A percentile compares a stretch with the other conserved stretches of the same genome.
phyloP scores from a whole-genome alignment of 768 basidiomycete genomes.

The Suillus plorans region DNA sequence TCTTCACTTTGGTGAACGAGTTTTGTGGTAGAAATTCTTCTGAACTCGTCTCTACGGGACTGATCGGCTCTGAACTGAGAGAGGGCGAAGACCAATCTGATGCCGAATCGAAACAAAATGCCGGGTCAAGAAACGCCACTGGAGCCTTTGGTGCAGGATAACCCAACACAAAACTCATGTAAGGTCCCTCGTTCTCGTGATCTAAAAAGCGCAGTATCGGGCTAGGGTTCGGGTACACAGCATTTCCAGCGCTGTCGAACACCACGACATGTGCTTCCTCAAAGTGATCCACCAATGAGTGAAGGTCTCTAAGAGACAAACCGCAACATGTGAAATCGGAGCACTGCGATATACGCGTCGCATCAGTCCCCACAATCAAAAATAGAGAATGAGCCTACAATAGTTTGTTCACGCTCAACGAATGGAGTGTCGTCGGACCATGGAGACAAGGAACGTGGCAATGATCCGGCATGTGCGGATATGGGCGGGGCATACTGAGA shows the following conservation, averaged over 20 bases:
- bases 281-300: slow-evolving; percentile 52
- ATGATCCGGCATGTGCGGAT: neutral
- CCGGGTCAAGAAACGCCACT: neutral
- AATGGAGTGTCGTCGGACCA: slow-evolving; percentile 11
- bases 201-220: slow-evolving; percentile 5
- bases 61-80: neutral
- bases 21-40: neutral
- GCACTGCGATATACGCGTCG: slow-evolving; percentile 26
- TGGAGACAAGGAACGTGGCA: slow-evolving; percentile 8
- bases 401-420: slow-evolving; percentile 20
- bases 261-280: slow-evolving; percentile 43
- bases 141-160: slow-evolving; percentile 1
- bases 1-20: neutral
- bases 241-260: slow-evolving; percentile 29
- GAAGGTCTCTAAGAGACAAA: slow-evolving; percentile 43
- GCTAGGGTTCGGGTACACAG: slow-evolving; percentile 27
- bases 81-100: neutral
- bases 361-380: neutral
- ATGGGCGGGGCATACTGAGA: slow-evolving; percentile 4
- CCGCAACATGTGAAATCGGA: slow-evolving; percentile 51
- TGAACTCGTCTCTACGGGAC: neutral
- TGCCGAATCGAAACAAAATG: neutral
- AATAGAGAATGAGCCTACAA: slow-evolving; percentile 9
- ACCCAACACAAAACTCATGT: slow-evolving; percentile 43
- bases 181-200: slow-evolving; percentile 41